Evolutionary conservation across 371 early-diverging fungal genomes (phyloP).

Genomic region (Chytridium lagenaria): DNA sequence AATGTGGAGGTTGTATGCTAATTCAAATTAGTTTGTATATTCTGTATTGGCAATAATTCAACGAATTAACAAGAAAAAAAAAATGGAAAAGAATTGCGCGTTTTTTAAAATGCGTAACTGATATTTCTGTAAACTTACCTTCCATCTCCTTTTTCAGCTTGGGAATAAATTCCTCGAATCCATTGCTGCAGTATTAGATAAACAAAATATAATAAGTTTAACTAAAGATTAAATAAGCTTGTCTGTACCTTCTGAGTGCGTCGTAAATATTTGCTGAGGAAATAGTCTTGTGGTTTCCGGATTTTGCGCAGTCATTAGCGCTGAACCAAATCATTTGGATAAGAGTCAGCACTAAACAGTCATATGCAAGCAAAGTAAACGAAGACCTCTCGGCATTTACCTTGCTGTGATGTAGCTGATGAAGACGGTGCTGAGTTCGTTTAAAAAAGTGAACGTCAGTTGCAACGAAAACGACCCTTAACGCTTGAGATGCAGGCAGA

Average conservation of each 20-base stretch:
- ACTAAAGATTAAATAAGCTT: neutral
- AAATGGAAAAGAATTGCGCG: neutral
- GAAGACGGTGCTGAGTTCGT: conserved; percentile 1
- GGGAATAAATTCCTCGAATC: conserved; percentile 3
- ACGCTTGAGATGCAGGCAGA: neutral
- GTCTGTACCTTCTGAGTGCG: neutral
- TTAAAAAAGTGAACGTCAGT: neutral
- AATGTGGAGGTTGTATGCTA: neutral
- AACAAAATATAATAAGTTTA: neutral
- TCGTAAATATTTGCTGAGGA: neutral
- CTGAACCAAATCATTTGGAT: neutral
- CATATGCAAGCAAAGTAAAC: no score
- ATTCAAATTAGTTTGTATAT: neutral
- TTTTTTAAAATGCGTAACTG: neutral
- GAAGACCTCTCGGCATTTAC: neutral
- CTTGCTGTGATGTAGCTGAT: conserved; percentile 17
- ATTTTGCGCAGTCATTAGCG: neutral
- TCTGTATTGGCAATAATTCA: neutral
- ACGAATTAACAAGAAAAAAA: neutral
- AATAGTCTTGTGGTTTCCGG: neutral
- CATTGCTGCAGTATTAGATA: conserved; percentile 1
- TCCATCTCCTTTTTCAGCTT: conserved; percentile 2
- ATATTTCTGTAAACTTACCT: neutral
- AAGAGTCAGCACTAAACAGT: no score
- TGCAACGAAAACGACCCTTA: neutral